Percentiles rank a stretch among this genome's conserved stretches.
These are phyloP conservation scores for Ochetophila trinervis DNA, from an alignment of 306 rosid species.

Conservation along the genomic window DNA sequence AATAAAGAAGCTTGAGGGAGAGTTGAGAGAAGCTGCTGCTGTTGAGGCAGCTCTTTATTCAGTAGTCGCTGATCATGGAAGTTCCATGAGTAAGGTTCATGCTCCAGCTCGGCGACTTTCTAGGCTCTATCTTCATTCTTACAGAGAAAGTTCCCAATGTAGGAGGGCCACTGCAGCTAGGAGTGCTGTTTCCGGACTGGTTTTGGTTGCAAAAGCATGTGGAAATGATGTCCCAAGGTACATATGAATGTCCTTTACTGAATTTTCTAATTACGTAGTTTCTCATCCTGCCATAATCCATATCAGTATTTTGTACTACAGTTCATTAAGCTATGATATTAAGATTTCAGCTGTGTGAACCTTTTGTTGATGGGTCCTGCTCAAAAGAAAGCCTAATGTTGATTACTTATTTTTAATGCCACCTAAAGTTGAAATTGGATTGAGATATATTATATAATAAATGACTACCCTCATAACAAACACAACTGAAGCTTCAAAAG, in stretches of 20 bases:
- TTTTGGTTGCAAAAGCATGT: conserved; percentile 92
- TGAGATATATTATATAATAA: not conserved
- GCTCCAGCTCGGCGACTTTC: conserved; percentile 98
- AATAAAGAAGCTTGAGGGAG: conserved; percentile 88
- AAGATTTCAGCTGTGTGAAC: conserved; percentile 8
- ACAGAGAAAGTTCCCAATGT: conserved; percentile 55
- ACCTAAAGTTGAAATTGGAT: conserved; percentile 10
- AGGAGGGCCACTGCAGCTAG: conserved; percentile 81
- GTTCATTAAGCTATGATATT: conserved; percentile 2
- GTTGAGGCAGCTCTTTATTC: conserved; percentile 89
- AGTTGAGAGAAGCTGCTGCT: conserved; percentile 91
- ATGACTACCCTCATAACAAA: not conserved
- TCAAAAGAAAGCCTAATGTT: not conserved
- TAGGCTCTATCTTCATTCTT: conserved; percentile 84
- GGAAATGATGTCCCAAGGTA: conserved; percentile 99
- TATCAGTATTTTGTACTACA: conserved; percentile 14
- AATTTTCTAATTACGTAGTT: conserved; percentile 8
- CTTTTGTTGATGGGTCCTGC: conserved; percentile 4
- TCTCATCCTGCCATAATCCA: conserved; percentile 7
- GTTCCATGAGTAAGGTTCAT: conserved; percentile 92
- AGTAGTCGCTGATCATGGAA: conserved; percentile 96
- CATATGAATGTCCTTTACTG: conserved; percentile 10
- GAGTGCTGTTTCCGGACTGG: conserved; percentile 90
- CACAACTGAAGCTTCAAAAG: conserved; percentile 12
- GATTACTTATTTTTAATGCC: not conserved